Base-by-base conservation (phyloP, 164 flowering plant species). In the Stephania cephalantha region DNA sequence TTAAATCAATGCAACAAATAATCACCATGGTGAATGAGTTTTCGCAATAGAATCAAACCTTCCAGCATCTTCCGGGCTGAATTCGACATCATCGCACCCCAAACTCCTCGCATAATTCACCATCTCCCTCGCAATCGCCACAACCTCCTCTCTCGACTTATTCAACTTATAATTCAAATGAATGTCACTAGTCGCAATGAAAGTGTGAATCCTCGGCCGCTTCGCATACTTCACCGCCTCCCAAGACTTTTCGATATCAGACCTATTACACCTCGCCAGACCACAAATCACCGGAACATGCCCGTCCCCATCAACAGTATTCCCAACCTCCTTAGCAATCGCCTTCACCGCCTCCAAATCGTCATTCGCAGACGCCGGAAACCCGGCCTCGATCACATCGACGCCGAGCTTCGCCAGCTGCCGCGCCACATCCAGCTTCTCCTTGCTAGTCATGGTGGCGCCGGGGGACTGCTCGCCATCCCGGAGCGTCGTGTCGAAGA, bases 381-480 rank as follows among this genome's bases (percentile, higher is more conserved):
- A 96, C 0, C 99, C 97, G 0, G 99, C 99, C 78, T 96, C 99
- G 46, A 96, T 96, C 1, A 96, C 87, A 78, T 96, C 99, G 9
- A 94, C 98, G 0, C 97, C 95, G 7, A 94, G 93, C 76, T 84
- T 88, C 3, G 99, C 88, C 6, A 96, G 88, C 86, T 92, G 95
- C 15, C 92, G 85, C 1, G 97, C 98, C n/a, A 96, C 84, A 77
- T 92, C 95, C 63, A 96, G 84, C 84, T 96, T 96, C 82, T 96
- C 89, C 71, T 92, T 88, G 73, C 88, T 83, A 45, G 97, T 91
- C 87, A 96, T 85, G 68, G 98, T 86, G 78, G 97, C 99, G 35
- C 98, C 99, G 1, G 98, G 99, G n/a, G 97, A 94, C 76, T 96
- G 99, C 73, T 96, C 98, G 31, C 99, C 98, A 66, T 94, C 99